Percentiles rank a stretch among this genome's conserved stretches.
These are phyloP conservation scores for Ramicandelaber brevisporus DNA, from an alignment of 192 early-diverging fungal species.

Conservation along the genomic window DNA sequence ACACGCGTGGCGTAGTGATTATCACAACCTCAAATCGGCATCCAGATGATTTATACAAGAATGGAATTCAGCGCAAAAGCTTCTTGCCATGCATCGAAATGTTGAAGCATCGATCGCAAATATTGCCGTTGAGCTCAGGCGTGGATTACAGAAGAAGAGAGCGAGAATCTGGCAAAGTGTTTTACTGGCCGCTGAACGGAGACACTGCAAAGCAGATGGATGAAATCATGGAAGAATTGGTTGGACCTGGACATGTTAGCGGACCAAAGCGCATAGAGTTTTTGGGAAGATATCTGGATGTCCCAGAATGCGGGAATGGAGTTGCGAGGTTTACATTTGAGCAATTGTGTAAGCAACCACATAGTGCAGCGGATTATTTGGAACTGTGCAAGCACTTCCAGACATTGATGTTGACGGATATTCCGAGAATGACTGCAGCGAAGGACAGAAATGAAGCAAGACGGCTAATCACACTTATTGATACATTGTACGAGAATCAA, in stretches of 20 bases:
- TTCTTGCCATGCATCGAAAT: slow-evolving; percentile 83
- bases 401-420: slow-evolving; percentile 49
- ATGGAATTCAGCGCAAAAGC: slow-evolving; percentile 79
- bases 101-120: slow-evolving; percentile 50
- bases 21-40: slow-evolving; percentile 87
- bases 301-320: slow-evolving; percentile 35
- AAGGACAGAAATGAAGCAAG: slow-evolving; percentile 62
- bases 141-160: slow-evolving; percentile 68
- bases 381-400: slow-evolving; percentile 49
- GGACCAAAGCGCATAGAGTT: slow-evolving; percentile 28
- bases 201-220: slow-evolving; percentile 11
- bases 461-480: slow-evolving; percentile 81
- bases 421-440: slow-evolving; percentile 32
- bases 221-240: too few species aligned
- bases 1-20: slow-evolving; percentile 58
- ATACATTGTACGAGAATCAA: slow-evolving; percentile 74
- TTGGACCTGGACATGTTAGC: slow-evolving; percentile 6
- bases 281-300: slow-evolving; percentile 38
- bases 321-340: slow-evolving; percentile 52
- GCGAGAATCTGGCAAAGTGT: slow-evolving; percentile 30
- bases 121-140: slow-evolving; percentile 66
- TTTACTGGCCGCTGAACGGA: slow-evolving; percentile 31
- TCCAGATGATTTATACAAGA: slow-evolving; percentile 80
- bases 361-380: slow-evolving; percentile 76
- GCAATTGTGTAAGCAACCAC: slow-evolving; percentile 45